phyloP scores from a whole-genome alignment of 2,329 filamentous ascomycete genomes.

The Alternaria sp. region DNA sequence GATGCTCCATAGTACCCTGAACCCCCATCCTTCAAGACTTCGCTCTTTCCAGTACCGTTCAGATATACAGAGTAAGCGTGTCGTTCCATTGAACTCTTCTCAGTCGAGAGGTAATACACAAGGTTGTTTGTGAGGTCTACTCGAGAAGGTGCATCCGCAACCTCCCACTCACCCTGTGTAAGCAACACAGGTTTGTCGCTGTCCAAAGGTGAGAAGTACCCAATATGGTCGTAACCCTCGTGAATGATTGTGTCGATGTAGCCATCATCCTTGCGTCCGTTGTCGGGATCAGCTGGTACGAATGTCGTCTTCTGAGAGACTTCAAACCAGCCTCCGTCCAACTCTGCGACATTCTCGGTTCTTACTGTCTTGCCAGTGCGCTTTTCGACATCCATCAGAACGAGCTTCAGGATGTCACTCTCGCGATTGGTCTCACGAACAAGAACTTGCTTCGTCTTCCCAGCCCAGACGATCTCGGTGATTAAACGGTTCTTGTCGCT shows the following conservation, averaged over 20 bases:
- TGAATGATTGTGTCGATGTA: slow-evolving; percentile 93
- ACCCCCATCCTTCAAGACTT: slow-evolving; percentile 76
- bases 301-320: slow-evolving; percentile 86
- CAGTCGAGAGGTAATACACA: slow-evolving; percentile 90
- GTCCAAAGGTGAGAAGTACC: slow-evolving; percentile 90
- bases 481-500: slow-evolving; percentile 84
- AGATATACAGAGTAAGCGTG: slow-evolving; percentile 92
- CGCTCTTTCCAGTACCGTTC: slow-evolving; percentile 75
- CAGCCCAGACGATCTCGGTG: slow-evolving; percentile 92
- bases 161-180: slow-evolving; percentile 91
- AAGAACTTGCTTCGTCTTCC: slow-evolving; percentile 74
- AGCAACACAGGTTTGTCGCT: slow-evolving; percentile 83
- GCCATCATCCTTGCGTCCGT: slow-evolving; percentile 81
- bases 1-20: slow-evolving; percentile 84
- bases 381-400: slow-evolving; percentile 79
- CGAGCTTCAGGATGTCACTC: slow-evolving; percentile 87
- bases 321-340: slow-evolving; percentile 99
- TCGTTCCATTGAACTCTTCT: slow-evolving; percentile 86
- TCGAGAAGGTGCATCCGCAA: slow-evolving; percentile 82
- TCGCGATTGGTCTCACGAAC: slow-evolving; percentile 94
- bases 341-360: slow-evolving; percentile 77
- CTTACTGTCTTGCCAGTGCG: slow-evolving; percentile 82
- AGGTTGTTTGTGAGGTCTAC: slow-evolving; percentile 85
- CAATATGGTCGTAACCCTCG: slow-evolving; percentile 87
- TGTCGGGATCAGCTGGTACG: slow-evolving; percentile 81